Conservation (phyloP, 2,329 filamentous ascomycete genomes). For the Epichloe sibirici region DNA sequence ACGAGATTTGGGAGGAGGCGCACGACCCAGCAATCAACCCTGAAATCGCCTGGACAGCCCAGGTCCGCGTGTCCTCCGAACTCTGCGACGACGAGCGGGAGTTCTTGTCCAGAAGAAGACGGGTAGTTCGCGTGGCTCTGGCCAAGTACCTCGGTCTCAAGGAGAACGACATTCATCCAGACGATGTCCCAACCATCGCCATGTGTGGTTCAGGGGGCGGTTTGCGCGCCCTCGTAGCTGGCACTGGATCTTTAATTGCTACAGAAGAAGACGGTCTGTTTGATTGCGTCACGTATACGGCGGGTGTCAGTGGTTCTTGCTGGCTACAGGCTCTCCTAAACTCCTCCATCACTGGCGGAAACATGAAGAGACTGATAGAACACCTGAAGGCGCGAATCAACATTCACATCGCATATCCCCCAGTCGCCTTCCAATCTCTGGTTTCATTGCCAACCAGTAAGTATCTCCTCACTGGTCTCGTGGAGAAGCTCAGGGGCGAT, state of each 20-base stretch:
- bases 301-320: constrained; percentile 89
- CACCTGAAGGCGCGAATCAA: constrained; percentile 79
- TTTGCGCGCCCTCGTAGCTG: constrained; percentile 77
- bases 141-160: constrained; percentile 71
- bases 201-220: constrained; percentile 96
- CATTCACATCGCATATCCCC: constrained; percentile 87
- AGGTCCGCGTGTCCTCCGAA: constrained; percentile 67
- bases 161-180: constrained; percentile 73
- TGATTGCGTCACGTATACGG: constrained; percentile 89
- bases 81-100: constrained; percentile 74
- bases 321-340: constrained; percentile 88
- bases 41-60: constrained; percentile 72
- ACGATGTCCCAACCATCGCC: constrained; percentile 86
- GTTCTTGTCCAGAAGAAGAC: constrained; percentile 58
- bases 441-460: constrained; percentile 90
- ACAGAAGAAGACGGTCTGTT: constrained; percentile 79
- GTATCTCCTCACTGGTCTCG: constrained; percentile 71
- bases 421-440: constrained; percentile 66
- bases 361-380: constrained; percentile 58
- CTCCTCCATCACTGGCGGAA: constrained; percentile 53
- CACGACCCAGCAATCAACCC: constrained; percentile 74
- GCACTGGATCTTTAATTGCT: constrained; percentile 76
- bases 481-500: constrained; percentile 82
- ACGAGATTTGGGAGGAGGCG: constrained; percentile 88
- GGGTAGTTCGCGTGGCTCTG: constrained; percentile 57